Evolutionary conservation across 768 basidiomycete genomes (phyloP), one percentile per base, ranked within the genome.

Genomic region (Xerocomus potaroensis): DNA sequence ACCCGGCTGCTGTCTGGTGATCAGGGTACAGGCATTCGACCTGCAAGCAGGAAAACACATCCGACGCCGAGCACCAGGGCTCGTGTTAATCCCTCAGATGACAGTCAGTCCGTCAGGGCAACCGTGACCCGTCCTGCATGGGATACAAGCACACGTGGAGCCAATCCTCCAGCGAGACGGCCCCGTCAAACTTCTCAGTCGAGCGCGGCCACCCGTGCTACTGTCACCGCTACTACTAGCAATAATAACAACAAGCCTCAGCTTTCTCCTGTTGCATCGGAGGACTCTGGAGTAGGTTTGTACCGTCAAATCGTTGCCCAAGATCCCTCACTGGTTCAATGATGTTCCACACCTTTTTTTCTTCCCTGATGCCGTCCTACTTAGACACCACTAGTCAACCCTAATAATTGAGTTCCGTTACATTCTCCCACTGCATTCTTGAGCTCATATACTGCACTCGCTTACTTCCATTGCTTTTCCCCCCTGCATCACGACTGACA

Each of bases 261-360:
- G 76, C 62, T 68, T 15, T 89, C 87, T 5, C 87, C 89, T 48
- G 84, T 83, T 38, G 87, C 84, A 15, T 78, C 65, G 41, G 65
- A 66, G 50, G 89, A 91, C 64, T 91, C 89, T 42, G 87, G 85
- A 53, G 86, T 91, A 53, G 87, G 84, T 54, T 66, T 91, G 62
- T 88, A 90, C 71, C 83, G 86, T 51, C 84, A 87, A 66, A 79
- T 91, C 65, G 74, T 90, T 59, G 82, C 80, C 42, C 79, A 87
- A 53, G 84, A 90, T 60, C 82, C 81, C 33, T 79, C 83, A 51
- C 70, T 90, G 63, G 77, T 76, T 56, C 66, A 68, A 47, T 62
- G 48, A 63, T 49, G 30, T 53, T 45, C 36, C 29, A 30, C 27
- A 41, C 45, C 37, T 41, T n/a, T n/a, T 34, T 30, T 29, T 16